These are phyloP conservation scores for Lodderomyces oxycetoniae DNA, from an alignment of 1,139 yeast species.

Conservation along the genomic window DNA sequence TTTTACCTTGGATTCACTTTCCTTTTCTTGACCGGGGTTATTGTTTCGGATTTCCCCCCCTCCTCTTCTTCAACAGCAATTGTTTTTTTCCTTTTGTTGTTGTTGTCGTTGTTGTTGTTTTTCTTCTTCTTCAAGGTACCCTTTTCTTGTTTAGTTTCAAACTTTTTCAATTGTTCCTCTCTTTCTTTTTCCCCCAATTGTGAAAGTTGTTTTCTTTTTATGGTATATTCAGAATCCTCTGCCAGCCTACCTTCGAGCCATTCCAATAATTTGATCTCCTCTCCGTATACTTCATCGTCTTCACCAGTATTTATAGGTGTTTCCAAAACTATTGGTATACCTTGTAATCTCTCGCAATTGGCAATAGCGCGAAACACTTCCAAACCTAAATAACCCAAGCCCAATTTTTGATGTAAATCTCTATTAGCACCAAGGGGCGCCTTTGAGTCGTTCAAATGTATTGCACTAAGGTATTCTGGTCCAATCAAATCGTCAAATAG, in stretches of 20 bases:
- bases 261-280: conserved; percentile 72
- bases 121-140: too few relatives aligned
- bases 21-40: conserved; percentile 14
- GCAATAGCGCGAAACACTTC: conserved; percentile 78
- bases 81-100: conserved; percentile 16
- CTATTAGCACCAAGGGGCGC: conserved; percentile 88
- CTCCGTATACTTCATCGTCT: conserved; percentile 57
- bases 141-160: too few relatives aligned
- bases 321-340: conserved; percentile 81
- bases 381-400: conserved; percentile 83
- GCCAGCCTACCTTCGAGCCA: conserved; percentile 55
- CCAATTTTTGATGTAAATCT: conserved; percentile 87
- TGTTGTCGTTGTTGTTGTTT: conserved; percentile 19
- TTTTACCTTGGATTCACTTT: conserved; percentile 6
- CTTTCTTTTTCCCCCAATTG: conserved; percentile 57
- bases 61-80: conserved; percentile 20
- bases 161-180: conserved; percentile 43
- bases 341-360: conserved; percentile 56
- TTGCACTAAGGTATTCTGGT: conserved; percentile 64
- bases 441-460: conserved; percentile 91
- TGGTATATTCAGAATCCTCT: conserved; percentile 53
- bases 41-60: conserved; percentile 16
- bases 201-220: conserved; percentile 47
- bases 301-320: conserved; percentile 66
- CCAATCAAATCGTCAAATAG: conserved; percentile 74